Evolutionary conservation across 208 protist species (phyloP).

Genomic region (Polymyxa betae): DNA sequence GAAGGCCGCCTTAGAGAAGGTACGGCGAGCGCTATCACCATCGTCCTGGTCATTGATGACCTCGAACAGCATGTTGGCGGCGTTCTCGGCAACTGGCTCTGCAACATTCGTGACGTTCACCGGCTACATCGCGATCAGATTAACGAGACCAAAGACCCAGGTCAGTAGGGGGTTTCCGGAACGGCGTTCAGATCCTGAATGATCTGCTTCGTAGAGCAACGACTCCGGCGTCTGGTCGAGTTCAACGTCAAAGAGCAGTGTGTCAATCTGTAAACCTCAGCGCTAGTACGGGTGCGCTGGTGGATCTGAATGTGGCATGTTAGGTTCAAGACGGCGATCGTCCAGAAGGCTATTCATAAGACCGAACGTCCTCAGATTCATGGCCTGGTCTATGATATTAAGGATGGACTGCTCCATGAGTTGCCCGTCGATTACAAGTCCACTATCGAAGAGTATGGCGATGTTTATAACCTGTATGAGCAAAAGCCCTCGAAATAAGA

Average conservation of each 20-base stretch:
- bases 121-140: slow-evolving; percentile 51
- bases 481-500: too few species aligned
- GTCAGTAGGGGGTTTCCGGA: neutral
- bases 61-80: neutral
- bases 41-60: neutral
- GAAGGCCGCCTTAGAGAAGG: neutral
- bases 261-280: slow-evolving; percentile 30
- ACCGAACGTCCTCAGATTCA: neutral
- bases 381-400: neutral
- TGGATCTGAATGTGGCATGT: too few species aligned
- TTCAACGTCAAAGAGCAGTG: slow-evolving; percentile 53
- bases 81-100: slow-evolving; percentile 43
- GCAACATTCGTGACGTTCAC: slow-evolving; percentile 52
- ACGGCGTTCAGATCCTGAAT: too few species aligned
- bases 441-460: neutral
- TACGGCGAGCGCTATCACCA: too few species aligned
- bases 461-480: neutral
- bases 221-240: neutral
- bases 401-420: neutral
- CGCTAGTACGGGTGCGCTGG: neutral
- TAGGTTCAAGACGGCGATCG: neutral
- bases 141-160: slow-evolving; percentile 38
- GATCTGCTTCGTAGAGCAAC: neutral
- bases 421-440: neutral
- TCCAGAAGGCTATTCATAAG: neutral